phyloP scores from a whole-genome alignment of 352 stramenopile genomes.

The Phytophthora pluvialis region DNA sequence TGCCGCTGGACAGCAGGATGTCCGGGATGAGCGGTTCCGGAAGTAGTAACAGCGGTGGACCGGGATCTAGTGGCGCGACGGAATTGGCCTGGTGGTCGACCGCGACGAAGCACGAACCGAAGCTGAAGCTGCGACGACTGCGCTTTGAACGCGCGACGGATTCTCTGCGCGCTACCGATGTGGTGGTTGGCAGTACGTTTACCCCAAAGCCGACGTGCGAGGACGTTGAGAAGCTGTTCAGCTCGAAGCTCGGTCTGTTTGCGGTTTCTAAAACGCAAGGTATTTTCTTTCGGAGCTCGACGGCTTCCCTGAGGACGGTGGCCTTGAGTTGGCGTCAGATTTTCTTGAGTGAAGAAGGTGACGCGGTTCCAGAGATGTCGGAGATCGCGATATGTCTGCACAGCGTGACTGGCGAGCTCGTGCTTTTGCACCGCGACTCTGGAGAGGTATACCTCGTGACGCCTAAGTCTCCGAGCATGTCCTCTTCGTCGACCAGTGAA shows the following conservation, averaged over 20 bases:
- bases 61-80: constrained; percentile 35
- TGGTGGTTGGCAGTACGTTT: constrained; percentile 75
- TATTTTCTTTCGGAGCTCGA: constrained; percentile 67
- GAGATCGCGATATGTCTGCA: constrained; percentile 57
- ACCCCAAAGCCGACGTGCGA: constrained; percentile 28
- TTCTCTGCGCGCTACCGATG: constrained; percentile 77
- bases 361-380: constrained; percentile 4
- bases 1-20: constrained; percentile 33
- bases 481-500: constrained; percentile 4
- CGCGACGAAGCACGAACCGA: constrained; percentile 63
- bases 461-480: constrained; percentile 13
- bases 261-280: constrained; percentile 56
- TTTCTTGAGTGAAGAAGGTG: constrained; percentile 11
- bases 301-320: constrained; percentile 47
- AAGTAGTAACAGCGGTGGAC: constrained; percentile 6
- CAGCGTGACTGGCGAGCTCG: constrained; percentile 78
- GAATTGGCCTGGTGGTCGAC: constrained; percentile 85
- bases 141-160: constrained; percentile 72
- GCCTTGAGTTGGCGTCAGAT: constrained; percentile 44
- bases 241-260: constrained; percentile 78
- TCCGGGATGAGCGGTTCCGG: not conserved
- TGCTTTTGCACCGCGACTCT: constrained; percentile 49
- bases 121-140: constrained; percentile 72
- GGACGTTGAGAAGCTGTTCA: constrained; percentile 47
- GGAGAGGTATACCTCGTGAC: constrained; percentile 55